A percentile compares a stretch with the other conserved stretches of the same genome.
Conservation (phyloP, 768 basidiomycete species). For the Rhizopogon vesiculosus region DNA sequence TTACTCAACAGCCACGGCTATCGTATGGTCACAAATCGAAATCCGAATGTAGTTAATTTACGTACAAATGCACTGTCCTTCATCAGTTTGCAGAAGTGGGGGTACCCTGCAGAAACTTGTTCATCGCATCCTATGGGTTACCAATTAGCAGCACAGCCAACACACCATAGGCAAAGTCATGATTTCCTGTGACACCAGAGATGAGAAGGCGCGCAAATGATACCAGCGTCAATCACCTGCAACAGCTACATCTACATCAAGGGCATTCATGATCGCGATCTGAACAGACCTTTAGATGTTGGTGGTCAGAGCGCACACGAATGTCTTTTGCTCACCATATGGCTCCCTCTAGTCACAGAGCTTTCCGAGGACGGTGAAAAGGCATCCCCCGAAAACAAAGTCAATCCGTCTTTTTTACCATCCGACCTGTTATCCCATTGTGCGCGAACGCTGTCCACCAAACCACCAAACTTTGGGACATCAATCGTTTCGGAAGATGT, state of each 20-base stretch:
- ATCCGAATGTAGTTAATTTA: constrained; percentile 1
- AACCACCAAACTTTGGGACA: constrained; percentile 80
- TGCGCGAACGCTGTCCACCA: constrained; percentile 58
- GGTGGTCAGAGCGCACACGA: too few species aligned
- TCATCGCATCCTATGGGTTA: too few species aligned
- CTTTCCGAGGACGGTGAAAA: constrained; percentile 87
- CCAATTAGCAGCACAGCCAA: too few species aligned
- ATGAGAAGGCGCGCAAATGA: too few species aligned
- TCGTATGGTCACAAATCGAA: background rate
- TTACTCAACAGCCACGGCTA: constrained; percentile 67
- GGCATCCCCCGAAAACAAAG: constrained; percentile 85
- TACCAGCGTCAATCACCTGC: too few species aligned
- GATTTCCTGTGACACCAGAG: too few species aligned
- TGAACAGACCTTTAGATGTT: too few species aligned
- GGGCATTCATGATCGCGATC: too few species aligned
- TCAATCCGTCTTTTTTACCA: constrained; percentile 63
- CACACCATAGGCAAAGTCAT: too few species aligned
- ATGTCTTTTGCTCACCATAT: constrained; percentile 57
- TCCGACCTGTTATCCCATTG: constrained; percentile 48
- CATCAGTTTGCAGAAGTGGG: constrained; percentile 62
- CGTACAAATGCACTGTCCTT: constrained; percentile 71
- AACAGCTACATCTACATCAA: too few species aligned
- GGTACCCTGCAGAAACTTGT: too few species aligned
- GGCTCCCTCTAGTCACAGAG: constrained; percentile 83
- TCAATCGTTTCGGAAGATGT: constrained; percentile 62